Conservation (phyloP, 441 rosid species). For the Cnidoscolus chayamansa region DNA sequence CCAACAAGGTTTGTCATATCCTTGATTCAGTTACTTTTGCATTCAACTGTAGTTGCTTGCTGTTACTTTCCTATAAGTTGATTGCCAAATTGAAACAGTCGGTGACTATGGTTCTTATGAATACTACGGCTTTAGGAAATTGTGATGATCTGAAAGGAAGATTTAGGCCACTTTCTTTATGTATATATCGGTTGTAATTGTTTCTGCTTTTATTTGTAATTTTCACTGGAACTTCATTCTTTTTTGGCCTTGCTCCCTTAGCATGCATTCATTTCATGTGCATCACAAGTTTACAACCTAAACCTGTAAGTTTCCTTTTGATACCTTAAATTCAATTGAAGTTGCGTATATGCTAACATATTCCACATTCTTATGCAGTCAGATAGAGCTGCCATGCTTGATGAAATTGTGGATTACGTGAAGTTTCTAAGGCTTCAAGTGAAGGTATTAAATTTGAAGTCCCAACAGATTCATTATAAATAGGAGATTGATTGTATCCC, state of each 20-base stretch:
- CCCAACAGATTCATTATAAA: not conserved
- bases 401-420: constrained; percentile 96
- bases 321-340: not conserved
- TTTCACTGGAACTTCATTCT: not conserved
- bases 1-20: constrained; percentile 64
- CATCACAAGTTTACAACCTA: too few species aligned
- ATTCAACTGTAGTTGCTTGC: not conserved
- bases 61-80: not conserved
- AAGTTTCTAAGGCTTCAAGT: constrained; percentile 98
- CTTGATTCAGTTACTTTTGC: constrained; percentile 4
- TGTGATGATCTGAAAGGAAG: not conserved
- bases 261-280: not conserved
- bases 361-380: constrained; percentile 47
- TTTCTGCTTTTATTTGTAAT: not conserved
- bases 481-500: constrained; percentile 5
- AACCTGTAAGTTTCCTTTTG: not conserved
- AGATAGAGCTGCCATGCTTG: constrained; percentile 95
- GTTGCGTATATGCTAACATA: constrained; percentile 5
- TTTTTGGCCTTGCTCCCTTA: not conserved
- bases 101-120: not conserved
- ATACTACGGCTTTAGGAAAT: not conserved
- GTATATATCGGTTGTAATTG: not conserved
- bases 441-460: constrained; percentile 49
- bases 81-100: not conserved
- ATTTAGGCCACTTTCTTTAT: not conserved